A percentile compares a stretch with the other conserved stretches of the same genome.
These are phyloP conservation scores for Fusarium longipes DNA, from an alignment of 2,329 filamentous ascomycete genomes.

Conservation along the genomic window DNA sequence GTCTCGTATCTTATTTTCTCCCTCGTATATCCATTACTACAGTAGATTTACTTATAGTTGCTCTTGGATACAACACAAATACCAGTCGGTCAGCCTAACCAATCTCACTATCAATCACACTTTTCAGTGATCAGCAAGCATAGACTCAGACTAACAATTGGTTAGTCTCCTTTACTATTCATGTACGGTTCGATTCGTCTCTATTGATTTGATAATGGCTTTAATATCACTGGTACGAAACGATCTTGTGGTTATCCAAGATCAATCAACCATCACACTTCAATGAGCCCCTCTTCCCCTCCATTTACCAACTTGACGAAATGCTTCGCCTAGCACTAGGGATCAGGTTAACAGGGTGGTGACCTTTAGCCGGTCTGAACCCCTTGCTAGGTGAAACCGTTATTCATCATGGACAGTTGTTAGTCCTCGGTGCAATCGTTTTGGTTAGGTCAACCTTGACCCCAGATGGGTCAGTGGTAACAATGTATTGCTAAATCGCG, in stretches of 20 bases:
- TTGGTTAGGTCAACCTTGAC: conserved; percentile 2
- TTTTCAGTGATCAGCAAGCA: conserved; percentile 5
- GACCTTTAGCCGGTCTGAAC: conserved; percentile 32
- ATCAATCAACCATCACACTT: background rate
- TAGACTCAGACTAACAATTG: background rate
- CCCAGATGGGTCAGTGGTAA: background rate
- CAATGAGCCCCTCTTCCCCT: background rate
- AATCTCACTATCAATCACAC: background rate
- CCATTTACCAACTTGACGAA: background rate
- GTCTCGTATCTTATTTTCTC: no score
- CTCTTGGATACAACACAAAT: background rate
- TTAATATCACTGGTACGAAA: conserved; percentile 6
- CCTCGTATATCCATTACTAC: no score
- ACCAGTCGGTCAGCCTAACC: background rate
- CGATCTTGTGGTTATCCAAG: background rate
- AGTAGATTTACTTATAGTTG: no score
- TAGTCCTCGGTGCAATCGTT: conserved; percentile 15
- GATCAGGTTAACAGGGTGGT: conserved; percentile 25
- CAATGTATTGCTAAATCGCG: background rate
- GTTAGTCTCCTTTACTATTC: background rate
- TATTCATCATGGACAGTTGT: conserved; percentile 1
- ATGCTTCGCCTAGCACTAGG: conserved; percentile 12
- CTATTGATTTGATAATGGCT: background rate
- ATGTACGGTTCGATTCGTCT: background rate
- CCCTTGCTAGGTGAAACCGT: conserved; percentile 24